Evolutionary conservation across 495 filamentous ascomycete genomes (phyloP), one percentile per base, ranked within the genome.

Genomic region (Lepraria neglecta): DNA sequence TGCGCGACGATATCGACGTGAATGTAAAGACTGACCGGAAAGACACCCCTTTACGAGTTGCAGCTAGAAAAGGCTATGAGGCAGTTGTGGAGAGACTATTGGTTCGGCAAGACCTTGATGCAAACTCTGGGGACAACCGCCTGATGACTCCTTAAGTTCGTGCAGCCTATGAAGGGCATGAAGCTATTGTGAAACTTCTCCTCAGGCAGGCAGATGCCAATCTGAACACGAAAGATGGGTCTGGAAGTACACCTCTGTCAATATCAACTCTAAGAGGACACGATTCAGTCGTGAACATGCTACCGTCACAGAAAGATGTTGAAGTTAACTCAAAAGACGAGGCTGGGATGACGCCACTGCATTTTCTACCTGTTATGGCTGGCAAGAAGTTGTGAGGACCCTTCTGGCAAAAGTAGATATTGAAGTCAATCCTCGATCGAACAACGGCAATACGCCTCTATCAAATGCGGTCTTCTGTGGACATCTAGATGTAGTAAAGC

Each of bases 311-410:
- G 1, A 50, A 33, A 2, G 47, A 58, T 21, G 27, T 56, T 3
- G 48, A 27, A 11, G 14, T 51, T 17, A 38, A 61, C 27, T 19
- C 30, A 15, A 35, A 44, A 51, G 57, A 62, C 56, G n/a, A 51
- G 11, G 35, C 4, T 43, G 63, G 66, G 21, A 6, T 51, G 24
- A 66, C 65, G 52, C 60, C 62, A 56, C 45, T 68, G 24, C 58
- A 28, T n/a, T 46, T 17, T 31, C 67, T 12, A 56, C 59, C 17
- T 19, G 35, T 35, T 48, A 48, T 27, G 59, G 65, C 17, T 15
- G 63, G 17, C 44, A 69, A 46, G 54, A n/a, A 12, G 33, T 68
- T 12, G 53, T 65, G 4, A 60, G 59, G 58, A 24, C 47, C 19
- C 59, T 65, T 14, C 62, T 64, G 12, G 30, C 12, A n/a, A 6